Evolutionary conservation across 192 early-diverging fungal species (phyloP).

Genomic region (Coemansia reversa): DNA sequence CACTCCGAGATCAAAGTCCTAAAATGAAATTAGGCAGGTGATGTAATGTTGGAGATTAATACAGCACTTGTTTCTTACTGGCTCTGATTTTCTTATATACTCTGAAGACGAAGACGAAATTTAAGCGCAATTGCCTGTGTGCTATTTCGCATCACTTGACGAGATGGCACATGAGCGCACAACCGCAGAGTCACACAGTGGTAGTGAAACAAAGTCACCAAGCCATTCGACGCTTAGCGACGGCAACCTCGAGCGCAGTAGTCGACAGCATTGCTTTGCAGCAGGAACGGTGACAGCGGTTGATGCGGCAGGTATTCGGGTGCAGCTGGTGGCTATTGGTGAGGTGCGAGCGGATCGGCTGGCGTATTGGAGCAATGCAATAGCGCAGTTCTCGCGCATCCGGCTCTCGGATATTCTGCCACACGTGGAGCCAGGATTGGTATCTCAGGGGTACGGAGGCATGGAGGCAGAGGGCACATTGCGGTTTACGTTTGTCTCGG

Average conservation of each 20-base stretch:
- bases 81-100: not conserved
- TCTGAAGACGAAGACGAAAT: not conserved
- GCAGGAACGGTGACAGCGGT: constrained; percentile 43
- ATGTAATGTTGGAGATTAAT: not conserved
- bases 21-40: no score
- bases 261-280: constrained; percentile 23
- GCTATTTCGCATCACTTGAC: not conserved
- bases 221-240: constrained; percentile 28
- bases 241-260: constrained; percentile 20
- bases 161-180: constrained; percentile 11
- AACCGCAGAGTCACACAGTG: constrained; percentile 2
- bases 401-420: constrained; percentile 27
- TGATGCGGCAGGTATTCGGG: constrained; percentile 49
- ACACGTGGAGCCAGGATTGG: constrained; percentile 20
- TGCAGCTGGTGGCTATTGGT: constrained; percentile 48
- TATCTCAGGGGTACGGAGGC: constrained; percentile 15
- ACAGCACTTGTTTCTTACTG: not conserved
- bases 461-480: constrained; percentile 29
- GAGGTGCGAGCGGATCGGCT: constrained; percentile 28
- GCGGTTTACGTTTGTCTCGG: constrained; percentile 27
- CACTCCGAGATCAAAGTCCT: no score
- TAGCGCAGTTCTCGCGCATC: constrained; percentile 25
- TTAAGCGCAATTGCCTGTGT: not conserved
- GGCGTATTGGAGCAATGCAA: constrained; percentile 24
- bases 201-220: constrained; percentile 8